Base-by-base conservation (phyloP, 2,329 filamentous ascomycete species). In the Trichoderma atrobrunneum region DNA sequence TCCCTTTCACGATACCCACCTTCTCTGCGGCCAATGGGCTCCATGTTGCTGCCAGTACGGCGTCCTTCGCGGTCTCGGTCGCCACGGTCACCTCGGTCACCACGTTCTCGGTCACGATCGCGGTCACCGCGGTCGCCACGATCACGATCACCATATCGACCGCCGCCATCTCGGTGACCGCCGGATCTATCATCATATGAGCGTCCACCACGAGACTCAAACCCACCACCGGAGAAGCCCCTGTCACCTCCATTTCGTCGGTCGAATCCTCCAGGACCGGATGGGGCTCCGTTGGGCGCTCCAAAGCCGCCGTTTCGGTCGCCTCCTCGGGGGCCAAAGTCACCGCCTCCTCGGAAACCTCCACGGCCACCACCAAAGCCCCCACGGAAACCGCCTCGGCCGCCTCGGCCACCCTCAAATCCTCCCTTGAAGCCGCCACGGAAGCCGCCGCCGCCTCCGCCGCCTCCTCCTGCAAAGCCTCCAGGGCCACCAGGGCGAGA, bases 21-120 rank as follows among this genome's bases (percentile, higher is more conserved):
- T 75, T 91, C 89, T 78, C 90, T 81, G 73, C 90, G 89, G 78
- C 92, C 91, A 80, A 96, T 89, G 74, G 93, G 93, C 81, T 97
- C 94, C 82, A 92, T 92, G 83, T 97, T 96, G 84, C 93, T 93
- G 75, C 93, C 93, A 71, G 89, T 91, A 57, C 85, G 83, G 72
- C 87, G 86, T 73, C 77, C 77, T 14, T 75, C 76, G 59, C 69
- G 72, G 32, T 80, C 79, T 60, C 66, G 66, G 51, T 43, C 39
- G 16, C 39, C 43, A 21, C 43, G 43, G n/a, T 68, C 65, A 3
- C 48, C 48, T 11, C 64, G 51, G 21, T 67, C 63, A 72, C 83
- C 85, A 72, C 80, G 79, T 32, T 80, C 79, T 57, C 66, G 66
- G 76, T 87, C 85, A 72, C 83, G 85, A 72, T 73, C 75, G 65